Conservation (phyloP, 148 eudicot species). For the Rhododendron simsii region DNA sequence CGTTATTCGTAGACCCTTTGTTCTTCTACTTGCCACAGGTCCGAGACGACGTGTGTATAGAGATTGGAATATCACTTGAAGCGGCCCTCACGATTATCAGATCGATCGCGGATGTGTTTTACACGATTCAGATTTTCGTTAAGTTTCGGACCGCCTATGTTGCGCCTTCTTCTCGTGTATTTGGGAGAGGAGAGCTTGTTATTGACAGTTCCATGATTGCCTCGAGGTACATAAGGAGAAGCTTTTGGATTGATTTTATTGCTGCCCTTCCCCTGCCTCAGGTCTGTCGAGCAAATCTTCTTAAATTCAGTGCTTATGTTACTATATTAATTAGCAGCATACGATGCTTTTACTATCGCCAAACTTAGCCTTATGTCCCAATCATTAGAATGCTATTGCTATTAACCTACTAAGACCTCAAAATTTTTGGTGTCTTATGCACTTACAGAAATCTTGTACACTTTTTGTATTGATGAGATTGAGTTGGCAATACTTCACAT, state of each 20-base stretch:
- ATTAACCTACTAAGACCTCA: neutral
- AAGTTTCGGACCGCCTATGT: conserved; percentile 67
- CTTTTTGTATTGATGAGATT: neutral
- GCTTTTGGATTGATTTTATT: conserved; percentile 49
- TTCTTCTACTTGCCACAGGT: conserved; percentile 63
- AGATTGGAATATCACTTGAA: conserved; percentile 40
- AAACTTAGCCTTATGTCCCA: neutral
- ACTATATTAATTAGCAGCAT: neutral
- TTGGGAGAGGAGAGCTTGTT: conserved; percentile 78
- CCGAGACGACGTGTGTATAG: conserved; percentile 33
- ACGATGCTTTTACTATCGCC: neutral
- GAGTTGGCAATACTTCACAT: neutral
- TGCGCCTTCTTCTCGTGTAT: conserved; percentile 72
- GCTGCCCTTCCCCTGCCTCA: conserved; percentile 84
- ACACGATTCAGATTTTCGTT: conserved; percentile 48
- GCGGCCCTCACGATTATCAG: conserved; percentile 43
- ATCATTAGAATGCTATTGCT: neutral
- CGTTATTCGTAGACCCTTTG: conserved; percentile 60
- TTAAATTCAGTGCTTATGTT: neutral
- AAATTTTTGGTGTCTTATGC: neutral
- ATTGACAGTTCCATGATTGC: conserved; percentile 53
- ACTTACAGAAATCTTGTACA: neutral
- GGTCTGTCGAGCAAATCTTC: conserved; percentile 23
- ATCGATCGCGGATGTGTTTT: conserved; percentile 49
- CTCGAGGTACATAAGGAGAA: conserved; percentile 37